Evolutionary conservation across 148 eudicot species (phyloP).

Genomic region (Salicornia ramosissima): DNA sequence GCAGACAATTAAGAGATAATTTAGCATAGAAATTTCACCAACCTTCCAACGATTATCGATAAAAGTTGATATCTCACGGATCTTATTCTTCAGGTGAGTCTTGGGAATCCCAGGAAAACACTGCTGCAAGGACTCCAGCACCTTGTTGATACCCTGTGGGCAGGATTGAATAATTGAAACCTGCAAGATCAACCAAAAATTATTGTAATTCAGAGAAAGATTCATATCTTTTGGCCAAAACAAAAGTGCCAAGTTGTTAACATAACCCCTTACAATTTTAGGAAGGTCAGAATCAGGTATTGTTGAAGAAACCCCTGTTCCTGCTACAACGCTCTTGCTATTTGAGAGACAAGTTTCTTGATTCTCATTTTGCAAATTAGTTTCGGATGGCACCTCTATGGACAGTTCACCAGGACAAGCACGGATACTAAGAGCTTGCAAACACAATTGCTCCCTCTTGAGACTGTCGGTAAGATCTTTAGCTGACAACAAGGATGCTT

Average conservation of each 20-base stretch:
- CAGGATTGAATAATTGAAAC: conserved; percentile 56
- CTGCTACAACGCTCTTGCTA: conserved; percentile 35
- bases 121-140: conserved; percentile 47
- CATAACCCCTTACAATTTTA: conserved; percentile 51
- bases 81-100: conserved; percentile 53
- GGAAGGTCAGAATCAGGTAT: conserved; percentile 59
- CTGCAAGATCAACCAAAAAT: conserved; percentile 29
- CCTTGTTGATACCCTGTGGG: conserved; percentile 53
- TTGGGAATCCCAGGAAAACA: conserved; percentile 54
- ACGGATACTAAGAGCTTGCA: conserved; percentile 67
- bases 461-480: conserved; percentile 48
- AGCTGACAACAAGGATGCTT: conserved; percentile 31
- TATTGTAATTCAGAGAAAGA: not conserved
- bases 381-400: conserved; percentile 40
- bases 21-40: conserved; percentile 20
- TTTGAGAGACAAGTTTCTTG: conserved; percentile 38
- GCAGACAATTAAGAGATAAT: not conserved
- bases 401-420: conserved; percentile 43
- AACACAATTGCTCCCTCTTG: conserved; percentile 58
- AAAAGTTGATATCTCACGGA: conserved; percentile 71
- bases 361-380: conserved; percentile 40
- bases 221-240: not conserved
- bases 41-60: conserved; percentile 83
- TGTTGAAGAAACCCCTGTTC: conserved; percentile 23
- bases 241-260: not conserved